Conservation (phyloP, 1,284 basidiomycete genomes). For the Afroboletus lepidellus region DNA sequence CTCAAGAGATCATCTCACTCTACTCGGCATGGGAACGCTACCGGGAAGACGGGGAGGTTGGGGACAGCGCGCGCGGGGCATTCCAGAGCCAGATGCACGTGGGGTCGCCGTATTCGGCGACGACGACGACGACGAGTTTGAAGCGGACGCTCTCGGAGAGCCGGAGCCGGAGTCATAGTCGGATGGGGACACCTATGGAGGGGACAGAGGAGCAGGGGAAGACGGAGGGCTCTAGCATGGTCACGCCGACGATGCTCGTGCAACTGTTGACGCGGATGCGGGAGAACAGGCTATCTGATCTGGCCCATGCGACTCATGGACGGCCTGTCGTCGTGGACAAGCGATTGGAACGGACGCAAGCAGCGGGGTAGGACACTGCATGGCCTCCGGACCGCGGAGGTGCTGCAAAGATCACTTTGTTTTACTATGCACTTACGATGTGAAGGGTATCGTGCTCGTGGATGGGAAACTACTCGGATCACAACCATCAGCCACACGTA, state of each 20-base stretch:
- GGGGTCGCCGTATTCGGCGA: conserved; percentile 21
- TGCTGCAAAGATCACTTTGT: too few relatives aligned
- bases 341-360: conserved; percentile 65
- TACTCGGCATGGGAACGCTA: conserved; percentile 88
- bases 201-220: conserved; percentile 14
- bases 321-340: conserved; percentile 59
- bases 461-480: too few relatives aligned
- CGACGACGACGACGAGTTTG: conserved; percentile 15
- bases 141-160: conserved; percentile 24
- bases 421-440: neutral
- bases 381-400: neutral
- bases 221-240: conserved; percentile 23
- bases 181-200: conserved; percentile 22
- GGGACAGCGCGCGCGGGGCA: conserved; percentile 25
- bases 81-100: conserved; percentile 11
- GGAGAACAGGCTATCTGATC: conserved; percentile 60
- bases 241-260: conserved; percentile 56
- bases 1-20: conserved; percentile 88
- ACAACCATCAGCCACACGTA: too few relatives aligned
- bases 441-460: too few relatives aligned
- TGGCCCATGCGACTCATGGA: conserved; percentile 52
- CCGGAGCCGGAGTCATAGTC: conserved; percentile 27
- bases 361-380: conserved; percentile 42
- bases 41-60: conserved; percentile 52
- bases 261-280: conserved; percentile 65